These are phyloP conservation scores for Triglochin maritima DNA, from an alignment of 106 monocot species.

Conservation along the genomic window DNA sequence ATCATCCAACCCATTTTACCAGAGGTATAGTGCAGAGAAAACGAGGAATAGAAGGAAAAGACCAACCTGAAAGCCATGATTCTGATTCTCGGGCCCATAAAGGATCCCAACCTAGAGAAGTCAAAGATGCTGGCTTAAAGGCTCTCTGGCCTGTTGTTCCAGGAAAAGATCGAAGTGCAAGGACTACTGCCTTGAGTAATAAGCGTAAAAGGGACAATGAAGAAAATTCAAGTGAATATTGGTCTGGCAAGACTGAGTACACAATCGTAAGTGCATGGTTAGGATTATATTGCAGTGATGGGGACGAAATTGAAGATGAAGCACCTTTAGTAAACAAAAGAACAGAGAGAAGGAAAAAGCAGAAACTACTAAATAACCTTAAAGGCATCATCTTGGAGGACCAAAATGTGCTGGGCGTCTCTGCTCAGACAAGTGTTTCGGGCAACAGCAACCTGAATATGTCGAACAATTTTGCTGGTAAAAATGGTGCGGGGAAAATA, in stretches of 20 bases:
- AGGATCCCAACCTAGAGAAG: neutral
- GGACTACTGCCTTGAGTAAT: neutral
- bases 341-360: slow-evolving; percentile 36
- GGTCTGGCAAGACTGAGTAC: slow-evolving; percentile 3
- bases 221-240: neutral
- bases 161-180: neutral
- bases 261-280: slow-evolving; percentile 18
- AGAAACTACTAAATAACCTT: slow-evolving; percentile 6
- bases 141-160: neutral
- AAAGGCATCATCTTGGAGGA: neutral
- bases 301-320: slow-evolving; percentile 20
- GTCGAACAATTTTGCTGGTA: neutral
- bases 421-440: neutral
- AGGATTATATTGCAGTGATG: slow-evolving; percentile 30
- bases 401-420: neutral
- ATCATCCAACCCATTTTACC: no score
- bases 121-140: neutral
- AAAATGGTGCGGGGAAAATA: neutral
- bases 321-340: slow-evolving; percentile 51
- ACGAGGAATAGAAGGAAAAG: no score
- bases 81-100: neutral
- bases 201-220: neutral
- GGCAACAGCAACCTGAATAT: no score
- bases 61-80: no score
- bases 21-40: no score